phyloP scores from a whole-genome alignment of 2,329 filamentous ascomycete species.

The Pseudogymnoascus sp. region DNA sequence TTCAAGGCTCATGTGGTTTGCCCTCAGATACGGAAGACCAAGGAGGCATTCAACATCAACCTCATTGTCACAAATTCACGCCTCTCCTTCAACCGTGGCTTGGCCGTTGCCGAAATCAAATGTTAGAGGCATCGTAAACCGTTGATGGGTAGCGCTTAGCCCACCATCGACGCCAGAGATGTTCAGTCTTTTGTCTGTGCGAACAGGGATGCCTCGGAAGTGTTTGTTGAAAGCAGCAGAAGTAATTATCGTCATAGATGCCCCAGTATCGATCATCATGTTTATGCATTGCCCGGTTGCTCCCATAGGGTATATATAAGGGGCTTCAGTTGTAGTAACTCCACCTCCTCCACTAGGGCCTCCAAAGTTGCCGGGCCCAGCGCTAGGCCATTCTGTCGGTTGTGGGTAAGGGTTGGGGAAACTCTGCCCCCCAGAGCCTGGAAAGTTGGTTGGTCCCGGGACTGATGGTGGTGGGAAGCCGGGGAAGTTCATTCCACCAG shows the following conservation, averaged over 20 bases:
- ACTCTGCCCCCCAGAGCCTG: not conserved
- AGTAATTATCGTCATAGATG: not conserved
- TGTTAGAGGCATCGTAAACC: not conserved
- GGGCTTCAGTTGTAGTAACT: not conserved
- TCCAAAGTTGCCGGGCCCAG: not conserved
- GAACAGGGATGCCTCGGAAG: not conserved
- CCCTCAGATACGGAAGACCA: not conserved
- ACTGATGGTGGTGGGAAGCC: not conserved
- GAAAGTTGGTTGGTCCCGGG: not conserved
- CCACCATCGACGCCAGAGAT: not conserved
- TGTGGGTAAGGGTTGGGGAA: not conserved
- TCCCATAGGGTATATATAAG: not conserved
- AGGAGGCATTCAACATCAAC: not conserved
- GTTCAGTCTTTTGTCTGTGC: not conserved
- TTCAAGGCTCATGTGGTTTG: not conserved
- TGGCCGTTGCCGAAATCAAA: not conserved
- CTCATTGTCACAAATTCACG: not conserved
- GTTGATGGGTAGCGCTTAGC: not conserved
- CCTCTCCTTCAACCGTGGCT: not conserved
- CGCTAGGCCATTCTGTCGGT: not conserved
- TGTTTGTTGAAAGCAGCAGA: not conserved
- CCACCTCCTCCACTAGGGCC: not conserved
- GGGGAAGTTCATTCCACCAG: not conserved
- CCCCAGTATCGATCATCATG: not conserved
- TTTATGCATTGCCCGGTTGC: not conserved